Conservation (phyloP, 176 grass and related monocot genomes). For the Aechmea fasciata region DNA sequence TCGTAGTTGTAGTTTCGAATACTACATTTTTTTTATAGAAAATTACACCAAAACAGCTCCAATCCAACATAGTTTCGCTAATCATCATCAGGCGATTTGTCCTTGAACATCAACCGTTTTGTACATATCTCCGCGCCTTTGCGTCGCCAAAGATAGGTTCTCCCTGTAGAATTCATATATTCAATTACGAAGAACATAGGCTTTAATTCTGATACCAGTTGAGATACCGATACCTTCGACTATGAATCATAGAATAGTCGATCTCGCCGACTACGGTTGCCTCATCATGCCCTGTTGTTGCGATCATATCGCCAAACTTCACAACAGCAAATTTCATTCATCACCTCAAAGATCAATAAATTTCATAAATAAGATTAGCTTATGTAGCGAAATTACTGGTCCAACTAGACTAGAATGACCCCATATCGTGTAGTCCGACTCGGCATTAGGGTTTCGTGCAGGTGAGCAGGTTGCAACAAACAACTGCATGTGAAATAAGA, state of each 20-base stretch:
- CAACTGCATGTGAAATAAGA: slow-evolving; percentile 27
- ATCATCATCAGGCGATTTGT: background rate
- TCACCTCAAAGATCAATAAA: slow-evolving; percentile 1
- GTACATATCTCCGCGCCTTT: slow-evolving; percentile 42
- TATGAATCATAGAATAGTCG: slow-evolving; percentile 25
- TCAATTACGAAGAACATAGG: background rate
- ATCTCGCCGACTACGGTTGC: slow-evolving; percentile 31
- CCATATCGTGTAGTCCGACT: slow-evolving; percentile 44
- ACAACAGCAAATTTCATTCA: background rate
- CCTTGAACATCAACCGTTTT: slow-evolving; percentile 26
- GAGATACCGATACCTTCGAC: slow-evolving; percentile 17
- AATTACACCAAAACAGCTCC: no score
- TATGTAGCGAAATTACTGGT: slow-evolving; percentile 28
- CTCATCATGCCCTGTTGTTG: slow-evolving; percentile 41
- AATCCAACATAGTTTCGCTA: background rate
- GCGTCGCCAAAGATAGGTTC: slow-evolving; percentile 44
- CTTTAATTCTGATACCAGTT: slow-evolving; percentile 1
- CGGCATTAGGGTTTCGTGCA: slow-evolving; percentile 25
- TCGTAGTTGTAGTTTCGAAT: no score
- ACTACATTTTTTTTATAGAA: no score
- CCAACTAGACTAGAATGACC: slow-evolving; percentile 55
- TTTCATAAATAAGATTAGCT: background rate
- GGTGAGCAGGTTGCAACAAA: slow-evolving; percentile 53
- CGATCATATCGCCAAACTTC: slow-evolving; percentile 50
- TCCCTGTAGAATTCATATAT: slow-evolving; percentile 30